Conservation (phyloP, 2,329 filamentous ascomycete species). For the Fusarium napiforme region DNA sequence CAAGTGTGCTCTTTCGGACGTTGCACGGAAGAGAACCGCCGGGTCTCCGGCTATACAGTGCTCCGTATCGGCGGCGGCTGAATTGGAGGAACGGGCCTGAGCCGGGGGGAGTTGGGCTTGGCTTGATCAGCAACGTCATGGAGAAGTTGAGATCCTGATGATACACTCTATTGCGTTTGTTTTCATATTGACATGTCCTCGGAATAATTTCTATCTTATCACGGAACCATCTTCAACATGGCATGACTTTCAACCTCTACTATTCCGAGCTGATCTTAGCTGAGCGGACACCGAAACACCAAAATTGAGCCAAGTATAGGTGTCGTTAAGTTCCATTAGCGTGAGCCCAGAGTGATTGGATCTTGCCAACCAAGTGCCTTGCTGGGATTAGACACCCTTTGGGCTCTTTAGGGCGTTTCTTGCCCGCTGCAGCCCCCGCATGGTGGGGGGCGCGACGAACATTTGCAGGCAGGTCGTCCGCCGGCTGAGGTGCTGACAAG, state of each 20-base stretch:
- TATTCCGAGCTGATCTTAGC: constrained; percentile 9
- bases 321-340: constrained; percentile 1
- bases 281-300: constrained; percentile 8
- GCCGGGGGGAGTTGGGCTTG: constrained; percentile 13
- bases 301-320: not conserved
- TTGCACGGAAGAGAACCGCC: constrained; percentile 19
- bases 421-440: constrained; percentile 32
- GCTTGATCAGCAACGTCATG: not conserved
- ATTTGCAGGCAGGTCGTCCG: constrained; percentile 28
- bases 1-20: constrained; percentile 7
- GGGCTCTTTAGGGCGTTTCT: constrained; percentile 10
- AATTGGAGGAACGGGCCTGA: constrained; percentile 18
- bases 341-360: constrained; percentile 7
- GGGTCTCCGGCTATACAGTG: constrained; percentile 19
- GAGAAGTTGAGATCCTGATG: not conserved
- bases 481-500: constrained; percentile 27
- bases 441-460: constrained; percentile 30
- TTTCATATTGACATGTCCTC: not conserved
- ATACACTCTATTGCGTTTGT: not conserved
- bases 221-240: not conserved
- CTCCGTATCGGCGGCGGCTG: constrained; percentile 30
- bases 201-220: not conserved
- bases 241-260: not conserved
- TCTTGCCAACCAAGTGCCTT: constrained; percentile 29
- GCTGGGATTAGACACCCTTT: constrained; percentile 32